Percentiles rank a stretch among this genome's conserved stretches.
Conservation (phyloP, 345 rosid species). For the Euphorbia tirucalli region DNA sequence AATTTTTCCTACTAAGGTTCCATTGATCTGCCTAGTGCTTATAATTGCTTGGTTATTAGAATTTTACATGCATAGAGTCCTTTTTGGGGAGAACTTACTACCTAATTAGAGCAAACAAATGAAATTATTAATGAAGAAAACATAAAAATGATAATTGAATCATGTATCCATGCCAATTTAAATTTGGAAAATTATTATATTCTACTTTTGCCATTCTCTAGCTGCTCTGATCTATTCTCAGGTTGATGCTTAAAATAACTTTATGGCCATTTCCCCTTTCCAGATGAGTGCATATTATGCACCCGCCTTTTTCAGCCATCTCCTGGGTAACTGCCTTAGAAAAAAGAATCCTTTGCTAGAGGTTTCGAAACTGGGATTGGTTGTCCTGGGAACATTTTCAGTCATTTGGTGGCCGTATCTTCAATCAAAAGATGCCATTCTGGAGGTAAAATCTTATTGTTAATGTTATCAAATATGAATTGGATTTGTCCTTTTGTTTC, state of each 20-base stretch:
- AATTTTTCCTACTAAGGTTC: neutral
- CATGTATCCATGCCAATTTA: neutral
- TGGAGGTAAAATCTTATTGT: conserved; percentile 47
- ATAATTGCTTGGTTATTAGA: neutral
- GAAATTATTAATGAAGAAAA: neutral
- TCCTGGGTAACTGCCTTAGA: conserved; percentile 79
- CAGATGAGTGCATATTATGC: conserved; percentile 99
- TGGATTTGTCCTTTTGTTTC: neutral
- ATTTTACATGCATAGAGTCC: neutral
- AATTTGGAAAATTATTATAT: neutral
- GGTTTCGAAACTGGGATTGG: conserved; percentile 64
- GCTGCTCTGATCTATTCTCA: neutral
- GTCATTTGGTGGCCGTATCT: conserved; percentile 92
- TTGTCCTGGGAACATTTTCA: conserved; percentile 64
- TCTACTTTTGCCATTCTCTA: neutral
- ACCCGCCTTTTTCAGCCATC: conserved; percentile 84
- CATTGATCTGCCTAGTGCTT: too few relatives aligned
- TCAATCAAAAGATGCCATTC: conserved; percentile 56
- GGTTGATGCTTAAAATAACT: conserved; percentile 6
- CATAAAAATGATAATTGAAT: neutral
- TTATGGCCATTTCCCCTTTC: conserved; percentile 13
- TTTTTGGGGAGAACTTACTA: neutral
- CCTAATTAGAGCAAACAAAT: neutral
- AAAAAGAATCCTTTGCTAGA: conserved; percentile 56
- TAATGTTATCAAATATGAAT: neutral